Evolutionary conservation across 1,284 basidiomycete species (phyloP).

Genomic region (Ustilago bromivora): DNA sequence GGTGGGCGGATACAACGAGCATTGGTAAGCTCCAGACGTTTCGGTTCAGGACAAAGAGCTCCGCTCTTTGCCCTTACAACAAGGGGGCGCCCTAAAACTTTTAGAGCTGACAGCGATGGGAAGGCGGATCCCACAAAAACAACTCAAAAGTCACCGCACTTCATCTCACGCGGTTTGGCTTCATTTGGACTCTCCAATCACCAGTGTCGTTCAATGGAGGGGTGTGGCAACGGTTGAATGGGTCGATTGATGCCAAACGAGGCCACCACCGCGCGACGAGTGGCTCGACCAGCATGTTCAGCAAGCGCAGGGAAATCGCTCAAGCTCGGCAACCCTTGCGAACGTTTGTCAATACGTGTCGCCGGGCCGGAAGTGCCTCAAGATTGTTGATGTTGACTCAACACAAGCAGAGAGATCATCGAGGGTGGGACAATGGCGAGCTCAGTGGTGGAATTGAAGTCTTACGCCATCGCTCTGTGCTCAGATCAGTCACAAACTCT

Average conservation of each 20-base stretch:
- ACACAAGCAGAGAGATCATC: no score
- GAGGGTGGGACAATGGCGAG: background rate
- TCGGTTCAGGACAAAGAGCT: no score
- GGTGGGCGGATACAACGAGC: no score
- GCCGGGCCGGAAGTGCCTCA: background rate
- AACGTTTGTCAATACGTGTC: background rate
- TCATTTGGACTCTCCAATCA: background rate
- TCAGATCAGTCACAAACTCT: no score
- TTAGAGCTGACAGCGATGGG: no score
- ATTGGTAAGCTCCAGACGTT: no score
- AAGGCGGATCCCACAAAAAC: no score
- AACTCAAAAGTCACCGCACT: background rate
- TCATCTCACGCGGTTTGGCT: background rate
- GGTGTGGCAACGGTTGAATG: background rate
- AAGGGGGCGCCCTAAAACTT: no score
- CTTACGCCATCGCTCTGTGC: no score
- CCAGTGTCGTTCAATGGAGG: background rate
- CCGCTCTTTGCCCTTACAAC: no score
- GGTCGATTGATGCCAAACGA: background rate
- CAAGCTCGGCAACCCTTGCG: no score
- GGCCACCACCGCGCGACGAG: background rate
- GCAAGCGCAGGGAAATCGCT: no score
- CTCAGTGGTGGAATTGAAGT: background rate
- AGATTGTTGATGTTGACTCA: background rate
- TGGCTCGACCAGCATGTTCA: background rate